Conservation (phyloP, 1,139 yeast genomes). For the Saccharomyces hybrid region DNA sequence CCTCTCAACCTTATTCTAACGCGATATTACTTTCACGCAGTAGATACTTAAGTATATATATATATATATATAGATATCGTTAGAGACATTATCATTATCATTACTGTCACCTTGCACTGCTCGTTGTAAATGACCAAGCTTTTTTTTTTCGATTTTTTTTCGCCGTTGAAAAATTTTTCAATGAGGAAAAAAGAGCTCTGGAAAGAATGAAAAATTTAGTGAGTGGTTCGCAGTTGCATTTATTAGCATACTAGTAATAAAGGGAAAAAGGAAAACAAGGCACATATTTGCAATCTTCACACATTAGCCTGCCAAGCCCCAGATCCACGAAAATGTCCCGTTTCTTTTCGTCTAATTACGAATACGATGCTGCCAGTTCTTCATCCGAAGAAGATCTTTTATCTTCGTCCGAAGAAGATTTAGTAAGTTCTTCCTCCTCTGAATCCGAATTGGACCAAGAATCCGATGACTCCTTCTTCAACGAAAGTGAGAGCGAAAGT, state of each 20-base stretch:
- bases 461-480: conserved; percentile 24
- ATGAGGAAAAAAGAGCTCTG: not conserved
- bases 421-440: conserved; percentile 39
- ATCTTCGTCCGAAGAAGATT: conserved; percentile 63
- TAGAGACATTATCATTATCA: not conserved
- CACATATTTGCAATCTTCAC: not conserved
- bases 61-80: too few species aligned
- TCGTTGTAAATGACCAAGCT: not conserved
- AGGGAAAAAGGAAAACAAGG: not conserved
- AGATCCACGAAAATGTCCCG: conserved; percentile 42
- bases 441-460: conserved; percentile 34
- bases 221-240: not conserved
- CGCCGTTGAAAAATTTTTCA: conserved; percentile 1
- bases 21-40: not conserved
- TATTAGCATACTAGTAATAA: not conserved
- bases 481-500: conserved; percentile 31
- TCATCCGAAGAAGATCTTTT: conserved; percentile 71
- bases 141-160: not conserved
- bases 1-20: conserved; percentile 1
- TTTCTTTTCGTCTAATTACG: conserved; percentile 54
- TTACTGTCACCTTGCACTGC: not conserved
- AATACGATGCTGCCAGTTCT: conserved; percentile 55
- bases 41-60: not conserved
- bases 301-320: conserved; percentile 1
- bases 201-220: not conserved